These are phyloP conservation scores for Naegleria gruberi DNA, from an alignment of 208 protist species.

Conservation along the genomic window DNA sequence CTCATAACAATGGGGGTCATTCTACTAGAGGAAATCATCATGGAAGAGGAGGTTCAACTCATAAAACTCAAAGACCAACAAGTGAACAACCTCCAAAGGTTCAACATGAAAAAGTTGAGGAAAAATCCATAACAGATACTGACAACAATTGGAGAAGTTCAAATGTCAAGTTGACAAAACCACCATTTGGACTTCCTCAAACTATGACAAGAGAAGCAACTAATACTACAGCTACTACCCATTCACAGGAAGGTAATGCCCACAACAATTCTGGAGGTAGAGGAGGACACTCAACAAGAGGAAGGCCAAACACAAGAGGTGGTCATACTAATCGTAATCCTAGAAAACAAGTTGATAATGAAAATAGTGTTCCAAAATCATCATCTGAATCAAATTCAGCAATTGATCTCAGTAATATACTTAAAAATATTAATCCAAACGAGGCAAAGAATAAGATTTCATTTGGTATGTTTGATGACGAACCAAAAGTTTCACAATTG, in stretches of 20 bases:
- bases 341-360: background rate
- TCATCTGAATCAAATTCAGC: background rate
- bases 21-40: background rate
- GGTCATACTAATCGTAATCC: background rate
- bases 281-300: background rate
- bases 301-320: background rate
- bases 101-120: background rate
- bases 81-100: background rate
- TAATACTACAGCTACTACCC: background rate
- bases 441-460: background rate
- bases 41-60: background rate
- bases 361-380: background rate
- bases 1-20: too few relatives aligned
- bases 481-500: too few relatives aligned
- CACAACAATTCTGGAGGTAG: background rate
- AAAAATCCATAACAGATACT: background rate
- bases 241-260: background rate
- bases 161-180: background rate
- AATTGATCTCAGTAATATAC: background rate
- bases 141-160: background rate
- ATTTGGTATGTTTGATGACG: background rate
- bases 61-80: background rate
- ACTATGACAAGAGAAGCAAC: background rate
- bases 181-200: background rate
- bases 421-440: background rate